Base-by-base conservation (phyloP, 768 basidiomycete genomes). In the Mycena sanguinolenta region DNA sequence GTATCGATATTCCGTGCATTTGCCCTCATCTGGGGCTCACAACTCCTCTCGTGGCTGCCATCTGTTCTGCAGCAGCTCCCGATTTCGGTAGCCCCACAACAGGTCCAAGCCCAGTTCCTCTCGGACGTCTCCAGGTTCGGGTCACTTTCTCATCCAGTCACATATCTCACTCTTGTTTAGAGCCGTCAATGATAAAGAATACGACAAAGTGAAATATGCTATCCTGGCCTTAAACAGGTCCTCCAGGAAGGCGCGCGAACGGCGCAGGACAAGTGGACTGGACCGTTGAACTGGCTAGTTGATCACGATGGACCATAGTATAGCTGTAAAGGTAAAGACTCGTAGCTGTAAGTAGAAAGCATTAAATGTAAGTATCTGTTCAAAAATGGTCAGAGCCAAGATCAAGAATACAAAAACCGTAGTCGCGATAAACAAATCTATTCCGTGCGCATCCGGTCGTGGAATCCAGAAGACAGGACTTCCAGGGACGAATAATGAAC, bases 201-300 rank as follows among this genome's bases (percentile, higher is more conserved):
- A 87, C 65, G 95, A 96, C 77, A 93, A 92, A 78, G 91, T 95
- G 65, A 96, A 95, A 81, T 91, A 93, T 75, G 90, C 92, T 0
- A 86, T 97, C 70, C 81, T 92, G 46, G 74, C 82, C 32, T 84
- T 96, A 53, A 91, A 93, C 77, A 86, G 95, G 63, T 88, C 90
- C 8, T 92, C 93, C 30, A 85, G 92, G 55, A 94, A 93, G 79
- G 86, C 89, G 63, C 88, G 92, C 36, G 93, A 94, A 65, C 85
- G 93, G 77, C 82, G 88, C 71, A 81, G 85, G 72, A 78, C 78
- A 27, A 82, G 80, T 19, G 76, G 81, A 69, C 67, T 86, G 77
- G 84, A 84, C 67, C 77, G 79, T 52, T 81, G 75, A 71, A 74
- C 63, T 68, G 53, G 44, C n/a, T 14, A 34, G n/a, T 17, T 52